Evolutionary conservation across 805 yeast genomes (phyloP).

Genomic region (Hanseniaspora occidentalis): DNA sequence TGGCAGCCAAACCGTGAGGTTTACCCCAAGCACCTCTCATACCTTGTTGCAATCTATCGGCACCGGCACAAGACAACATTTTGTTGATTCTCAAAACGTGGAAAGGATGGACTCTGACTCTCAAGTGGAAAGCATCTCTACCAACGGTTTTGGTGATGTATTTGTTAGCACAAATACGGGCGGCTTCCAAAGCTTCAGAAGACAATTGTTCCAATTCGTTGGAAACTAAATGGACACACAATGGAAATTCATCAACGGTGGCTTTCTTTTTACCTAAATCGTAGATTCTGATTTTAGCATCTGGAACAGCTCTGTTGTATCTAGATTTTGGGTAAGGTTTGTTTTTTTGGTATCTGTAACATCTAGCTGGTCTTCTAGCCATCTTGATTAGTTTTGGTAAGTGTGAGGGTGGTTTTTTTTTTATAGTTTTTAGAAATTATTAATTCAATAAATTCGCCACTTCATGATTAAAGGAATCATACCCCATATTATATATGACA

Average conservation of each 20-base stretch:
- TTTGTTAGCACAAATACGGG: constrained; percentile 99
- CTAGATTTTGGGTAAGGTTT: constrained; percentile 99
- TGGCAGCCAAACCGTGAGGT: constrained; percentile 99
- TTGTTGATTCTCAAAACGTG: constrained; percentile 99
- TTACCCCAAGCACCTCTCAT: constrained; percentile 99
- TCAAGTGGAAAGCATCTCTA: constrained; percentile 99
- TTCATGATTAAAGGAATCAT: too few relatives aligned
- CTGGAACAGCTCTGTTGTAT: constrained; percentile 99
- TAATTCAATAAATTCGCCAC: too few relatives aligned
- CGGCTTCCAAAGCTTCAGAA: constrained; percentile 99
- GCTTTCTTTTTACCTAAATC: constrained; percentile 99
- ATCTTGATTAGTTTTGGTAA: constrained; percentile 41
- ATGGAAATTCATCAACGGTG: constrained; percentile 97
- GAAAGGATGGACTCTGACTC: constrained; percentile 99
- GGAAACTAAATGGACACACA: constrained; percentile 98
- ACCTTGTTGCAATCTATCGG: constrained; percentile 99
- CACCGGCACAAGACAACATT: constrained; percentile 99
- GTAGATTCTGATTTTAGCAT: constrained; percentile 97
- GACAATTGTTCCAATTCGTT: constrained; percentile 99
- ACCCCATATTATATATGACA: too few relatives aligned
- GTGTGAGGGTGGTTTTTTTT: constrained; percentile 3
- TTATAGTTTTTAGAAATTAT: too few relatives aligned
- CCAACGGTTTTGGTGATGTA: constrained; percentile 96
- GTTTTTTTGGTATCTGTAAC: constrained; percentile 99
- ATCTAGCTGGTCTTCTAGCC: constrained; percentile 99